These are phyloP conservation scores for Picochlorum sp. DNA, from an alignment of 139 green algal genomes.

Conservation along the genomic window DNA sequence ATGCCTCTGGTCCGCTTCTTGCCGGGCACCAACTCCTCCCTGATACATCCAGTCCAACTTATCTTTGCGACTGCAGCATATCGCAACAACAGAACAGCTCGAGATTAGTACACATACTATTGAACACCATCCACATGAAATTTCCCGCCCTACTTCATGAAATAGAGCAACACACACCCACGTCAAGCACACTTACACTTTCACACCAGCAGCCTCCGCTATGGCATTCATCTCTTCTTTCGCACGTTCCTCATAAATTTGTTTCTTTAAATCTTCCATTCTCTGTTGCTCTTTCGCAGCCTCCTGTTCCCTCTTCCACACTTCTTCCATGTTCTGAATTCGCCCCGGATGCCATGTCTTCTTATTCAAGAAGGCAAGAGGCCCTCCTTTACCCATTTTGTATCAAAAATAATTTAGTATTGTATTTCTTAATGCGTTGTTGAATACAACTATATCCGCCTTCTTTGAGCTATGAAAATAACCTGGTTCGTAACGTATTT, in stretches of 20 bases:
- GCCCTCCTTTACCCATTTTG: slow-evolving; percentile 22
- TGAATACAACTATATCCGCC: too few relatives aligned
- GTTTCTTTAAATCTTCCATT: slow-evolving; percentile 73
- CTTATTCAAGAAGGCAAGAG: slow-evolving; percentile 81
- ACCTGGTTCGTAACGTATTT: too few relatives aligned
- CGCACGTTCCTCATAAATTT: slow-evolving; percentile 76
- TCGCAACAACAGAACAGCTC: not conserved
- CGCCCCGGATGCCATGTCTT: slow-evolving; percentile 78
- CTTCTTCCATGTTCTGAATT: slow-evolving; percentile 65
- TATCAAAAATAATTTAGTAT: not conserved
- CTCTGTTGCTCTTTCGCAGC: slow-evolving; percentile 64
- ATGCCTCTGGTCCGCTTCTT: slow-evolving; percentile 60
- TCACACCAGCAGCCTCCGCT: slow-evolving; percentile 43
- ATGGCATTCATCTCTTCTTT: slow-evolving; percentile 59
- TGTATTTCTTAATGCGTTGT: too few relatives aligned
- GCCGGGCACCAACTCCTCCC: slow-evolving; percentile 55
- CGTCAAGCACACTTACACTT: slow-evolving; percentile 40
- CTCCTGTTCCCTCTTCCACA: slow-evolving; percentile 88
- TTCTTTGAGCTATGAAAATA: too few relatives aligned
- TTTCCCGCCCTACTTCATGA: too few relatives aligned
- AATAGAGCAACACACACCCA: too few relatives aligned
- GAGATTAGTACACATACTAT: not conserved
- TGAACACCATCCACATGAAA: not conserved
- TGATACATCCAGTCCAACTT: slow-evolving; percentile 96
- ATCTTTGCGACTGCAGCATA: slow-evolving; percentile 39